phyloP scores from a whole-genome alignment of 345 rosid species.

The Eucalyptus polybractea region DNA sequence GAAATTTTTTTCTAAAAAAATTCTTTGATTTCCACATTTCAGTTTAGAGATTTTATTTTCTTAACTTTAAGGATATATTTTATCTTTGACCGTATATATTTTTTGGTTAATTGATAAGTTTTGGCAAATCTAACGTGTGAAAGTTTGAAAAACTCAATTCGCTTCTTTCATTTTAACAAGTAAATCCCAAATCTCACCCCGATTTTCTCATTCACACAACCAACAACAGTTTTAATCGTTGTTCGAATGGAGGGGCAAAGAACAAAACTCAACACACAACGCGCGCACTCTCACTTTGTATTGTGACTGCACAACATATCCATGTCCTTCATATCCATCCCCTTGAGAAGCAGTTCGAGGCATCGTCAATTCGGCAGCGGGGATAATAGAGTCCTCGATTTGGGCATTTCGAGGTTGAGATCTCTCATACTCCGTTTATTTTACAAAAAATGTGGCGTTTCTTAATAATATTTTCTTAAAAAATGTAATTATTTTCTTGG shows the following conservation, averaged over 20 bases:
- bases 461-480: too few species aligned
- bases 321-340: background rate
- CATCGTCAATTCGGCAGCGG: too few species aligned
- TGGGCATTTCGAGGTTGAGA: background rate
- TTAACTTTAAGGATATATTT: background rate
- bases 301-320: background rate
- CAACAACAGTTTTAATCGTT: background rate
- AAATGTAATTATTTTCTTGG: too few species aligned
- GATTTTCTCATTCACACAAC: background rate
- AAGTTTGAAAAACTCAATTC: too few species aligned
- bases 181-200: background rate
- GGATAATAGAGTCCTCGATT: too few species aligned
- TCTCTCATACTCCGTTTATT: fast-evolving
- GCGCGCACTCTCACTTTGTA: background rate
- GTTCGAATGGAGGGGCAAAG: background rate
- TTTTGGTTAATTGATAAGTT: background rate
- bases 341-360: too few species aligned
- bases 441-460: too few species aligned
- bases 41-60: background rate
- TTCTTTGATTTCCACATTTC: too few species aligned
- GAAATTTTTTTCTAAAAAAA: too few species aligned
- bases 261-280: background rate
- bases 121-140: fast-evolving
- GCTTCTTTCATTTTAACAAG: background rate
- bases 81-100: background rate